phyloP scores from a whole-genome alignment of 371 early-diverging fungal species.

The Mortierella sp. region DNA sequence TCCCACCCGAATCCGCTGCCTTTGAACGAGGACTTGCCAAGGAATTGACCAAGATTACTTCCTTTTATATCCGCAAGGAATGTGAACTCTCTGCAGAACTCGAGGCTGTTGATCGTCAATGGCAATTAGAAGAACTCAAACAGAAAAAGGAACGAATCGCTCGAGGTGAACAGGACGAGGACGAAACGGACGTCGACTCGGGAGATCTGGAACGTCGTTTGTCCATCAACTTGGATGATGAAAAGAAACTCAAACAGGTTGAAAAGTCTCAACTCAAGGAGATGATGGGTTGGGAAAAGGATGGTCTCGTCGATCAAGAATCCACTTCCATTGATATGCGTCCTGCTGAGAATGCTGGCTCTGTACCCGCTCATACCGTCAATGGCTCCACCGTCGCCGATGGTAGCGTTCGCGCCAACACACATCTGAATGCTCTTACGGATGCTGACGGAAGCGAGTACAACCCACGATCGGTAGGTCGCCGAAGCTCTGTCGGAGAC shows the following conservation, averaged over 20 bases:
- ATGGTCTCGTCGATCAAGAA: constrained; percentile 39
- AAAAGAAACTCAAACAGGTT: constrained; percentile 17
- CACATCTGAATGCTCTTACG: constrained; percentile 7
- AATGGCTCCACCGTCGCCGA: constrained; percentile 35
- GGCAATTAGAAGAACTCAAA: constrained; percentile 44
- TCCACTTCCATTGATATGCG: constrained; percentile 5
- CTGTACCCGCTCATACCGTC: constrained; percentile 13
- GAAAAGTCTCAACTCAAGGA: constrained; percentile 41
- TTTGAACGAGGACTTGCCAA: constrained; percentile 65
- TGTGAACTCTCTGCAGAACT: constrained; percentile 76
- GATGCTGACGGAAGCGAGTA: constrained; percentile 35
- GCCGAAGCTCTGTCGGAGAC: constrained; percentile 36
- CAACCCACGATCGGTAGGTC: constrained; percentile 23
- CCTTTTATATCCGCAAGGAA: constrained; percentile 87
- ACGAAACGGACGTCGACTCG: neutral
- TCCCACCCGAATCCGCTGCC: constrained; percentile 48
- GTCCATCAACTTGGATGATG: constrained; percentile 30
- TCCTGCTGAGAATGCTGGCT: constrained; percentile 1
- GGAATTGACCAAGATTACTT: constrained; percentile 81
- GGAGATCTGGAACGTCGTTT: constrained; percentile 21
- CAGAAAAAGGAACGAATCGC: constrained; percentile 29
- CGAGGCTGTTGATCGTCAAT: constrained; percentile 55
- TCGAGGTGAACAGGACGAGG: constrained; percentile 6
- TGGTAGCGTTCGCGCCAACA: constrained; percentile 18
- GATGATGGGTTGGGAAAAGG: constrained; percentile 49